Conservation (phyloP, 106 monocot species). For the Chionographis japonica region DNA sequence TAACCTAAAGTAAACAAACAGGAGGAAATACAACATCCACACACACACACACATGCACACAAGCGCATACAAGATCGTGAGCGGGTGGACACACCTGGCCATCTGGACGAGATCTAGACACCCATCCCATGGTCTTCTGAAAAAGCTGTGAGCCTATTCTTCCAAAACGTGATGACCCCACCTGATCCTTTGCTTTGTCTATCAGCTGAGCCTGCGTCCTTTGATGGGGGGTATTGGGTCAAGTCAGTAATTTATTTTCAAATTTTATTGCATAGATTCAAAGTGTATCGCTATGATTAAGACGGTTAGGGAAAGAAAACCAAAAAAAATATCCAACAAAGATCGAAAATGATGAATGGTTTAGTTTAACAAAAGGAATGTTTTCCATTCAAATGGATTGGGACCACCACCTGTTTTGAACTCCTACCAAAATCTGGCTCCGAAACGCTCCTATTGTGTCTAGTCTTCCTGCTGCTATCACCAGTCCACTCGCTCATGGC, state of each 20-base stretch:
- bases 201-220: constrained; percentile 36
- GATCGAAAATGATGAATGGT: too few species aligned
- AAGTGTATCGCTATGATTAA: not conserved
- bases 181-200: constrained; percentile 39
- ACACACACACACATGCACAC: too few species aligned
- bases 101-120: constrained; percentile 63
- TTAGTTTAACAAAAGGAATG: too few species aligned
- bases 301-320: not conserved
- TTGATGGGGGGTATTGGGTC: constrained; percentile 12
- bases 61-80: too few species aligned
- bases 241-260: constrained; percentile 3
- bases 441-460: constrained; percentile 76
- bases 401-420: constrained; percentile 55
- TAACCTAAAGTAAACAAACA: too few species aligned
- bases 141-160: constrained; percentile 64
- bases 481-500: constrained; percentile 62
- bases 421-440: constrained; percentile 91
- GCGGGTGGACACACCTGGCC: constrained; percentile 42
- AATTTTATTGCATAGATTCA: not conserved
- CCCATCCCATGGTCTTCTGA: constrained; percentile 89
- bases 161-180: constrained; percentile 59
- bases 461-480: constrained; percentile 31
- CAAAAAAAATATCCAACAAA: too few species aligned
- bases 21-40: too few species aligned
- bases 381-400: too few species aligned